Conservation (phyloP, 2,329 filamentous ascomycete species). For the Anthostomella pinea region DNA sequence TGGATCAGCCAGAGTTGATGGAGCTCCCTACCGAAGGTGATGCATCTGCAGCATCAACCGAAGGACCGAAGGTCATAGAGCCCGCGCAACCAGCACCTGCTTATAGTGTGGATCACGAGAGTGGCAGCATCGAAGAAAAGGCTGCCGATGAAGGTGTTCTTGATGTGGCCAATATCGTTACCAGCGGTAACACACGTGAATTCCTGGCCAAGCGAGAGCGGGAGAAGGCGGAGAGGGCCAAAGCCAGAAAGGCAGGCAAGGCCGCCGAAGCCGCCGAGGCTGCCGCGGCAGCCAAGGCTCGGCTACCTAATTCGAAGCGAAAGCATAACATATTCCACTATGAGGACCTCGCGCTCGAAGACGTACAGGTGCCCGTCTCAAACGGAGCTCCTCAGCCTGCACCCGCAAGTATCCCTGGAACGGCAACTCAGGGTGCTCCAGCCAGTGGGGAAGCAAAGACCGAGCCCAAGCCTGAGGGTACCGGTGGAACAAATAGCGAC, state of each 20-base stretch:
- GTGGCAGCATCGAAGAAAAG: conserved; percentile 37
- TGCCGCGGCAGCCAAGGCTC: conserved; percentile 51
- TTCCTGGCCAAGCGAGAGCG: conserved; percentile 81
- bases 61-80: conserved; percentile 36
- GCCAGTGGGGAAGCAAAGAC: conserved; percentile 18
- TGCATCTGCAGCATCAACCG: conserved; percentile 22
- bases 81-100: conserved; percentile 24
- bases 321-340: conserved; percentile 69
- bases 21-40: conserved; percentile 44
- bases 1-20: conserved; percentile 43
- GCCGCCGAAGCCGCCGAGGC: conserved; percentile 55
- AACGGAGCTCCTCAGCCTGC: conserved; percentile 20
- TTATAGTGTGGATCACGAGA: conserved; percentile 36
- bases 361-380: conserved; percentile 39
- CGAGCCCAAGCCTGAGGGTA: conserved; percentile 16
- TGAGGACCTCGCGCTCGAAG: conserved; percentile 63
- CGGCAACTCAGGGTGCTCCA: conserved; percentile 17
- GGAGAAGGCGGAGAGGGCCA: conserved; percentile 67
- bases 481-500: conserved; percentile 15
- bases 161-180: conserved; percentile 81
- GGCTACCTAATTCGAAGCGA: conserved; percentile 70
- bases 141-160: conserved; percentile 65
- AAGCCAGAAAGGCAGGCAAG: conserved; percentile 59
- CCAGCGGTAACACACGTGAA: conserved; percentile 76
- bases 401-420: no score